These are phyloP conservation scores for Yamadazyma jaroonii DNA, from an alignment of 1,139 yeast species.

Conservation along the genomic window DNA sequence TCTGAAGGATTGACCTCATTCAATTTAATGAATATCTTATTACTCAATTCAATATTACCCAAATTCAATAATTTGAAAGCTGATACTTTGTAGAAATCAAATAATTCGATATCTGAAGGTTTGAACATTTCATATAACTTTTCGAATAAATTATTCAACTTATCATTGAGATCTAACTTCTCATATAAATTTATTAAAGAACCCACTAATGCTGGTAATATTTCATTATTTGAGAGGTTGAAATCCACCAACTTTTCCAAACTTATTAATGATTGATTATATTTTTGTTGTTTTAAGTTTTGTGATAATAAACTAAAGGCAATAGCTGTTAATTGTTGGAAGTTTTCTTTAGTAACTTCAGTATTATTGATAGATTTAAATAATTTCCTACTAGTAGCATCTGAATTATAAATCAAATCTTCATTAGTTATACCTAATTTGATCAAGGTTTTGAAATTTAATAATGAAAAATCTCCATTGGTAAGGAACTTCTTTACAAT, in stretches of 20 bases:
- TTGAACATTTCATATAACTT: slow-evolving; percentile 18
- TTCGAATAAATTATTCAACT: slow-evolving; percentile 24
- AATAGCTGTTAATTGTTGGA: slow-evolving; percentile 27
- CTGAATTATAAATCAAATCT: slow-evolving; percentile 21
- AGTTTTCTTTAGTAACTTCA: slow-evolving; percentile 7
- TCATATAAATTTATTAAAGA: slow-evolving; percentile 50
- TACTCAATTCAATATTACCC: slow-evolving; percentile 26
- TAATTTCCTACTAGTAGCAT: slow-evolving; percentile 22
- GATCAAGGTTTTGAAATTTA: slow-evolving; percentile 28
- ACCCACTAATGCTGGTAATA: slow-evolving; percentile 44
- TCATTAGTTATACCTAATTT: slow-evolving; percentile 26
- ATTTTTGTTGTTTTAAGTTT: slow-evolving; percentile 34
- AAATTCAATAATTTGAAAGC: slow-evolving; percentile 45
- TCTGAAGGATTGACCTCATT: slow-evolving; percentile 26
- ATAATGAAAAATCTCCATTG: slow-evolving; percentile 33
- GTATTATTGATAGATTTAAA: slow-evolving; percentile 19
- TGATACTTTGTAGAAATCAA: slow-evolving; percentile 43
- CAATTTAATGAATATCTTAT: slow-evolving; percentile 31
- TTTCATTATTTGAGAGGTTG: slow-evolving; percentile 13
- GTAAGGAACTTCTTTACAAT: slow-evolving; percentile 19
- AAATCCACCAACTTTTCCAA: slow-evolving; percentile 34
- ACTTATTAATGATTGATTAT: slow-evolving; percentile 42
- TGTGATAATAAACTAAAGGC: slow-evolving; percentile 46
- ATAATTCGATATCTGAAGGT: slow-evolving; percentile 19
- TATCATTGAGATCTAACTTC: slow-evolving; percentile 19